Percentiles rank a stretch among this genome's conserved stretches.
Conservation (phyloP, 768 basidiomycete genomes). For the Tylopilus felleus region DNA sequence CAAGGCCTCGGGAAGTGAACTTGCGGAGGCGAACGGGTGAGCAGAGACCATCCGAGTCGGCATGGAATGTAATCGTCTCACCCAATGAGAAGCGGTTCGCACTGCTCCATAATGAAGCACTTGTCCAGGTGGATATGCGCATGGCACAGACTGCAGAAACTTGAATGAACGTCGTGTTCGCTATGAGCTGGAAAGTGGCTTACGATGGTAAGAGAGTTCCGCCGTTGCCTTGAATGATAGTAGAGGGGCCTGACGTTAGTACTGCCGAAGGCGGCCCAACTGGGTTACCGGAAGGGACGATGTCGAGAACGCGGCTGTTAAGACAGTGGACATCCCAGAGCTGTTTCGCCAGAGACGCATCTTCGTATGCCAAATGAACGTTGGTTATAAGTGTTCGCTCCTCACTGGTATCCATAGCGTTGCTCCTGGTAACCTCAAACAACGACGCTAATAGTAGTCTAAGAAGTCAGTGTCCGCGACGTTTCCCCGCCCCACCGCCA, state of each 20-base stretch:
- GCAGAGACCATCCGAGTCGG: not conserved
- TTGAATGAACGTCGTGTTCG: conserved; percentile 14
- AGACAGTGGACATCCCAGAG: conserved; percentile 34
- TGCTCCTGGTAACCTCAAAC: not conserved
- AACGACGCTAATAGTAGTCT: not conserved
- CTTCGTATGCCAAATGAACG: conserved; percentile 31
- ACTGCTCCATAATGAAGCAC: conserved; percentile 60
- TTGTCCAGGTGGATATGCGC: conserved; percentile 68
- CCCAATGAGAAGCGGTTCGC: conserved; percentile 51
- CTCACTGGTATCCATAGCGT: not conserved
- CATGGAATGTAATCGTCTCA: conserved; percentile 25
- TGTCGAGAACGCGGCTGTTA: conserved; percentile 24
- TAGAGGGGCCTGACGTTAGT: not conserved
- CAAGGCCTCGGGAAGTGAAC: conserved; percentile 56
- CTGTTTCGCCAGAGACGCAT: conserved; percentile 22
- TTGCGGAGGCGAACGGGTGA: conserved; percentile 21
- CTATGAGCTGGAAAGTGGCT: conserved; percentile 3
- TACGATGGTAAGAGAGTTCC: conserved; percentile 35
- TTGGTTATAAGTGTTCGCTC: conserved; percentile 20
- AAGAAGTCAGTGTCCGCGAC: not conserved
- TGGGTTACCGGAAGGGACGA: conserved; percentile 17
- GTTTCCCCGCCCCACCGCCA: not conserved
- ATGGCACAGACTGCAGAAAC: conserved; percentile 46
- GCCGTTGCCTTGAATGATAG: conserved; percentile 23
- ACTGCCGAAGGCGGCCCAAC: not conserved